Conservation (phyloP, 805 yeast genomes). For the Starmera pachycereana region DNA sequence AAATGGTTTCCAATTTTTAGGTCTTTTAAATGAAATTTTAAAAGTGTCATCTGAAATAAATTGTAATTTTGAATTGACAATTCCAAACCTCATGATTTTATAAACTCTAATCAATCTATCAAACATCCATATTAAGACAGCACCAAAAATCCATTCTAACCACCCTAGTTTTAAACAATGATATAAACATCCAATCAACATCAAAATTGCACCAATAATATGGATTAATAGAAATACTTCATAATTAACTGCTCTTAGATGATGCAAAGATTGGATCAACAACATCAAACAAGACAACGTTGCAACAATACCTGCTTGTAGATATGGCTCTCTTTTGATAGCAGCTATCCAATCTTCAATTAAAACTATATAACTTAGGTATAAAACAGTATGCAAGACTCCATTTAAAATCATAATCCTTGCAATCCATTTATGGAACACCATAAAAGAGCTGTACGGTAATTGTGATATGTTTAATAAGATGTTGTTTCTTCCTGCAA, state of each 20-base stretch:
- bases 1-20: slow-evolving; percentile 35
- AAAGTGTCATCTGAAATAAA: slow-evolving; percentile 32
- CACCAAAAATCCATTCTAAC: slow-evolving; percentile 24
- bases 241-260: slow-evolving; percentile 43
- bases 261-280: slow-evolving; percentile 19
- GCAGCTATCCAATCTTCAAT: neutral
- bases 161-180: slow-evolving; percentile 48
- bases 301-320: slow-evolving; percentile 11
- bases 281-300: slow-evolving; percentile 3
- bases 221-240: slow-evolving; percentile 56
- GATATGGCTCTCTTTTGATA: slow-evolving; percentile 4
- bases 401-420: slow-evolving; percentile 31
- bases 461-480: slow-evolving; percentile 52
- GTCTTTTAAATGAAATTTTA: slow-evolving; percentile 29
- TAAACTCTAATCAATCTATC: slow-evolving; percentile 38
- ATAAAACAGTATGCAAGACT: slow-evolving; percentile 33
- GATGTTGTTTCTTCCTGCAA: slow-evolving; percentile 67
- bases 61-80: slow-evolving; percentile 9
- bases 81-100: slow-evolving; percentile 18
- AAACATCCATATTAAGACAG: slow-evolving; percentile 30
- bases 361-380: slow-evolving; percentile 2
- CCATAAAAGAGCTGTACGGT: slow-evolving; percentile 49
- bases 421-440: slow-evolving; percentile 57
- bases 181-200: slow-evolving; percentile 44
- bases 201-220: slow-evolving; percentile 42